Conservation (phyloP, 139 green algal genomes). For the Closterium sp. region DNA sequence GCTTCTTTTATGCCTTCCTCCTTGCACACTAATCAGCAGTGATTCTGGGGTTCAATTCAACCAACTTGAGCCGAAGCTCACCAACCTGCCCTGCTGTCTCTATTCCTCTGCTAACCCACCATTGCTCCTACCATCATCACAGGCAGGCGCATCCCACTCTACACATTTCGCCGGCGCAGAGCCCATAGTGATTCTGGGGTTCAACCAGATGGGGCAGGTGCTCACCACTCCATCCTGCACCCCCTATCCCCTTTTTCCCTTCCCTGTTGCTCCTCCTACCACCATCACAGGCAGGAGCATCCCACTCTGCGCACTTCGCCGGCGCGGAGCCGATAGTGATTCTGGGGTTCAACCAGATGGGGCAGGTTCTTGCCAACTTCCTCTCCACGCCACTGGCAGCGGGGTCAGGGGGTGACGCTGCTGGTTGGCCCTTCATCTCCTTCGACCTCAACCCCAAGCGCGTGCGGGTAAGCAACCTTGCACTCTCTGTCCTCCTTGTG, state of each 20-base stretch:
- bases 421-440: conserved; percentile 69
- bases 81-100: conserved; percentile 58
- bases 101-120: too few species aligned
- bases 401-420: conserved; percentile 7
- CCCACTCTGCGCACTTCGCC: conserved; percentile 3
- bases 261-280: neutral
- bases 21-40: too few species aligned
- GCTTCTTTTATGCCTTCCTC: too few species aligned
- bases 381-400: conserved; percentile 66
- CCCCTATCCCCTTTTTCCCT: neutral
- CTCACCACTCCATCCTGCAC: conserved; percentile 66
- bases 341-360: conserved; percentile 77
- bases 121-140: neutral
- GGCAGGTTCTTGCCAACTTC: conserved; percentile 68
- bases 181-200: conserved; percentile 76
- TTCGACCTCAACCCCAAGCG: conserved; percentile 76
- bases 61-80: too few species aligned
- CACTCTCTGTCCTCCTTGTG: too few species aligned
- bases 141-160: neutral
- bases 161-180: conserved; percentile 29
- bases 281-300: neutral
- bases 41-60: too few species aligned
- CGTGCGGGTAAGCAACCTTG: conserved; percentile 29
- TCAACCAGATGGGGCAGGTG: conserved; percentile 72
- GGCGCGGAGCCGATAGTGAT: conserved; percentile 70